Conservation (phyloP, 208 protist genomes). For the Trypanosoma conorhini region DNA sequence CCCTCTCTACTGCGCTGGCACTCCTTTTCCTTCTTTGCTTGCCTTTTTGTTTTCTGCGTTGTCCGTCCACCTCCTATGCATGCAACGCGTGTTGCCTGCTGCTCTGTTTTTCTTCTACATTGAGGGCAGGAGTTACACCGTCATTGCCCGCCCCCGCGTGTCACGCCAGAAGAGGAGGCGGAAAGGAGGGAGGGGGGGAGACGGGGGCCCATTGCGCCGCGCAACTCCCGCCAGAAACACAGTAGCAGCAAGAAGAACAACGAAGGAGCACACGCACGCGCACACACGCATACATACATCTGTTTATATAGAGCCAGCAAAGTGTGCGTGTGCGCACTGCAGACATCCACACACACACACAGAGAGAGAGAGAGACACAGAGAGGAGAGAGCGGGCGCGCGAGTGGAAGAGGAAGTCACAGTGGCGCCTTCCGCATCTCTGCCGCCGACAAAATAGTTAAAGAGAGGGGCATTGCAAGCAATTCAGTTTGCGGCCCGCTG, state of each 20-base stretch:
- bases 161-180: background rate
- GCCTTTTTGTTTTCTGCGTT: background rate
- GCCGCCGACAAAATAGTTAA: background rate
- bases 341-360: background rate
- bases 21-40: background rate
- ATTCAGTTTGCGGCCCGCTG: background rate
- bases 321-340: background rate
- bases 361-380: background rate
- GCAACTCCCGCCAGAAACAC: background rate
- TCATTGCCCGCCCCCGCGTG: background rate
- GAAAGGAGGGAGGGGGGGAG: background rate
- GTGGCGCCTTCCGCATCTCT: background rate
- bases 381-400: background rate
- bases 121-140: background rate
- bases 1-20: no score
- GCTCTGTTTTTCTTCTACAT: background rate
- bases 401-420: background rate
- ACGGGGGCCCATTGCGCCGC: background rate
- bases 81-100: background rate
- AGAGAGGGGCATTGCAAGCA: background rate
- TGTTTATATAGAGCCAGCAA: background rate
- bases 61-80: background rate
- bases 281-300: background rate
- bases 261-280: background rate
- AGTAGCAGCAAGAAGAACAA: background rate